Percentiles rank a stretch among this genome's conserved stretches.
Conservation (phyloP, 2,329 filamentous ascomycete species). For the Cercospora sojina region DNA sequence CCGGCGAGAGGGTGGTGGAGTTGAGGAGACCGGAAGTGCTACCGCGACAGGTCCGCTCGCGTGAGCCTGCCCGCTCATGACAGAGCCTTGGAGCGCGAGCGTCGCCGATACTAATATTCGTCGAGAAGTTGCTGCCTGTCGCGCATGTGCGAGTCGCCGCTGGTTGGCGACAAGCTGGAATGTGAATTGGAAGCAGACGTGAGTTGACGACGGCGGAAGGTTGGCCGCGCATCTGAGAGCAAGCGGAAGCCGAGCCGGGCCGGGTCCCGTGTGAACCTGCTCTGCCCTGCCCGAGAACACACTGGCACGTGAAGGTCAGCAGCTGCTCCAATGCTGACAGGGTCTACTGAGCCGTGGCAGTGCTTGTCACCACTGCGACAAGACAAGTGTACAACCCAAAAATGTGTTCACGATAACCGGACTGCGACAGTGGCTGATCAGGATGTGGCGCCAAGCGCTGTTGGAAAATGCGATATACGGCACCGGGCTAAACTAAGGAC, state of each 20-base stretch:
- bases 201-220: neutral
- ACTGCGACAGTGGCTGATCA: neutral
- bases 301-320: neutral
- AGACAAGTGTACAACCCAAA: neutral
- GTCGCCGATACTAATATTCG: neutral
- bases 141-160: neutral
- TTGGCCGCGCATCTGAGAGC: neutral
- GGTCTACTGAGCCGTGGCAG: neutral
- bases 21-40: neutral
- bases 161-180: neutral
- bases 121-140: neutral
- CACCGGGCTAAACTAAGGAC: neutral
- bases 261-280: neutral
- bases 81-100: neutral
- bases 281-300: neutral
- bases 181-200: neutral
- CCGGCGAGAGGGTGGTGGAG: neutral
- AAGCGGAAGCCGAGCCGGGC: neutral
- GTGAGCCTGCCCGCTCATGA: constrained; percentile 12
- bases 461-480: neutral
- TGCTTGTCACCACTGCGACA: neutral
- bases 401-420: neutral
- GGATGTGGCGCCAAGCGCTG: neutral
- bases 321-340: neutral
- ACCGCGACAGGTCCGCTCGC: constrained; percentile 6